phyloP scores from a whole-genome alignment of 495 filamentous ascomycete species.

The Chaetomium fimeti region DNA sequence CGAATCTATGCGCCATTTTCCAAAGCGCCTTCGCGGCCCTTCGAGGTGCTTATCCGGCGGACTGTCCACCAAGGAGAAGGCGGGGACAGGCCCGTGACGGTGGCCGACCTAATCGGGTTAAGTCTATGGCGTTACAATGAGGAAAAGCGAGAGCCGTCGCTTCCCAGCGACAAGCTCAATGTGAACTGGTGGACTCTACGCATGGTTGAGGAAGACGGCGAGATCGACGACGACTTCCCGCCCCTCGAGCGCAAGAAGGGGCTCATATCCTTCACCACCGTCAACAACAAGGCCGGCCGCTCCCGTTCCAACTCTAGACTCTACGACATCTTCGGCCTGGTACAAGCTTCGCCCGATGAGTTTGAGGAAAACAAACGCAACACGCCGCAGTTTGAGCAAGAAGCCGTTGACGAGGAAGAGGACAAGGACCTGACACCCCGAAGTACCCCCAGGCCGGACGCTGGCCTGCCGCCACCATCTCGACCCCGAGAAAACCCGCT shows the following conservation, averaged over 20 bases:
- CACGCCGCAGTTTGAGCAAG: conserved; percentile 68
- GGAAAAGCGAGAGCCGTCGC: conserved; percentile 69
- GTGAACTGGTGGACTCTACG: conserved; percentile 90
- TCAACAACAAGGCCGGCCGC: conserved; percentile 72
- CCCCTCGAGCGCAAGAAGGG: conserved; percentile 74
- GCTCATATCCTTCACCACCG: conserved; percentile 83
- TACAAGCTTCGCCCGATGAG: conserved; percentile 73
- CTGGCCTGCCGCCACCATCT: conserved; percentile 28
- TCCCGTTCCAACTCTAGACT: conserved; percentile 74
- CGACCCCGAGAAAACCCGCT: conserved; percentile 59
- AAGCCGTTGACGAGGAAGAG: conserved; percentile 48
- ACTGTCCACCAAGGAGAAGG: conserved; percentile 70
- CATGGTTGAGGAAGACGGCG: conserved; percentile 84
- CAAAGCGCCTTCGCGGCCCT: conserved; percentile 61
- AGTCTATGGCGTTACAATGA: conserved; percentile 84
- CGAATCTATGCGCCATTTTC: conserved; percentile 88
- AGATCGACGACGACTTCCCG: conserved; percentile 95
- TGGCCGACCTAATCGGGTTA: conserved; percentile 87
- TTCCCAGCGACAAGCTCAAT: conserved; percentile 68
- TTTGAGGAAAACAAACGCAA: conserved; percentile 73
- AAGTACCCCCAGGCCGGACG: conserved; percentile 47
- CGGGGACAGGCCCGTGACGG: conserved; percentile 64
- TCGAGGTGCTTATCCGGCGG: conserved; percentile 74
- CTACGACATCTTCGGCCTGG: conserved; percentile 91
- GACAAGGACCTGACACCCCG: conserved; percentile 42